Percentiles rank a stretch among this genome's conserved stretches.
Evolutionary conservation across 2,329 filamentous ascomycete species (phyloP).

Genomic region (Diaporthe capsici): DNA sequence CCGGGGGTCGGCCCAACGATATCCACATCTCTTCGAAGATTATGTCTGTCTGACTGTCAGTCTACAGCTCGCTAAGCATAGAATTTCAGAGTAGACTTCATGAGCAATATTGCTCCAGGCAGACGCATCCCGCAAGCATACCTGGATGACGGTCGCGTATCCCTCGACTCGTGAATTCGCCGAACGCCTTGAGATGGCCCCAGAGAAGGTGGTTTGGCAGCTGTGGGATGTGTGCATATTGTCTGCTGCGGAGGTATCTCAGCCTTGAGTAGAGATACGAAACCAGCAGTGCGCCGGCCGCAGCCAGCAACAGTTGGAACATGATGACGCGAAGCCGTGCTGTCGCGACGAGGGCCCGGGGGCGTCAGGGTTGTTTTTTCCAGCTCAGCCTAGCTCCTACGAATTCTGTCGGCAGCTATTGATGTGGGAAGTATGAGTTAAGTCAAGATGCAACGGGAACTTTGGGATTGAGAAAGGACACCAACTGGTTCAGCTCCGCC

Average conservation of each 20-base stretch:
- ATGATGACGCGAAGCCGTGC: not conserved
- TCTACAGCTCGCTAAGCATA: not conserved
- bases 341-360: not conserved
- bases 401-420: not conserved
- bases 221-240: conserved; percentile 28
- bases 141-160: conserved; percentile 11
- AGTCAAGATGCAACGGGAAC: not conserved
- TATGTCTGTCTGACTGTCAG: not conserved
- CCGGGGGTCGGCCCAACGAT: not conserved
- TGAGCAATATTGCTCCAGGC: not conserved
- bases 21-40: conserved; percentile 14
- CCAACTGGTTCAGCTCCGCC: not conserved
- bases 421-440: not conserved
- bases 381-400: not conserved
- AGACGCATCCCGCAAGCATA: not conserved
- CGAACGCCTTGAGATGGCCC: conserved; percentile 16
- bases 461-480: not conserved
- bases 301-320: not conserved
- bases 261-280: not conserved
- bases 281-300: not conserved
- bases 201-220: conserved; percentile 15
- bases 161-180: not conserved
- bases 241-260: not conserved
- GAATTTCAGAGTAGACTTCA: not conserved
- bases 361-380: not conserved